phyloP scores from a whole-genome alignment of 257 asterid species.

The Penstemon newberryi region DNA sequence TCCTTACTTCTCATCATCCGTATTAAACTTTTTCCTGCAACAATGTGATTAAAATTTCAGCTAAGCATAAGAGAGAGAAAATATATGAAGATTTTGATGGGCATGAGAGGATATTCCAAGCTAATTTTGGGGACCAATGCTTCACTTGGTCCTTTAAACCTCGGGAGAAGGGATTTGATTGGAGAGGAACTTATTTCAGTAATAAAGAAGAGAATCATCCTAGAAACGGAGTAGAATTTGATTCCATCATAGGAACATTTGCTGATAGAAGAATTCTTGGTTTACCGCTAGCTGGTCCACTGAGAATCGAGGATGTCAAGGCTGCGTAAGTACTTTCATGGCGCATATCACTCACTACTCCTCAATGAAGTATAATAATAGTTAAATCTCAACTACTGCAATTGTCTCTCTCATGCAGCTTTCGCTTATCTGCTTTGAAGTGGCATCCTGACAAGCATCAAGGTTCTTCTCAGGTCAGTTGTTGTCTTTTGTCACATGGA shows the following conservation, averaged over 20 bases:
- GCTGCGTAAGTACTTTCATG: conserved; percentile 68
- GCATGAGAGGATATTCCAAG: conserved; percentile 46
- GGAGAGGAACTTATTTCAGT: conserved; percentile 39
- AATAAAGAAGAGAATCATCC: conserved; percentile 32
- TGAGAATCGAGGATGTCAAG: conserved; percentile 78
- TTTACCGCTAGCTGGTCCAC: conserved; percentile 67
- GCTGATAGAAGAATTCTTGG: conserved; percentile 72
- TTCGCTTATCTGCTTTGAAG: conserved; percentile 75
- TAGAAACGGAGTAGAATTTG: conserved; percentile 41
- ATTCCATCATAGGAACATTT: conserved; percentile 37
- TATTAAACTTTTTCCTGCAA: conserved; percentile 1
- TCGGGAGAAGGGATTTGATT: conserved; percentile 43
- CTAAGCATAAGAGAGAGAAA: conserved; percentile 46
- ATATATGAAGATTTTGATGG: conserved; percentile 43
- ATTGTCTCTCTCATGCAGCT: conserved; percentile 46
- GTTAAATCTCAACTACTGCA: conserved; percentile 1
- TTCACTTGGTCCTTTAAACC: conserved; percentile 52
- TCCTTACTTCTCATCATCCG: background rate
- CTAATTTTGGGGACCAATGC: conserved; percentile 55
- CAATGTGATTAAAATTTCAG: conserved; percentile 36
- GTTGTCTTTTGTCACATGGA: background rate
- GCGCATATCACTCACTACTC: background rate
- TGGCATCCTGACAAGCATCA: conserved; percentile 98
- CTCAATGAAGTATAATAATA: background rate
- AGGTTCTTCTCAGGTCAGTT: conserved; percentile 70